Percentiles rank a stretch among this genome's conserved stretches.
Conservation (phyloP, 2,329 filamentous ascomycete species). For the Stemphylium beticola region DNA sequence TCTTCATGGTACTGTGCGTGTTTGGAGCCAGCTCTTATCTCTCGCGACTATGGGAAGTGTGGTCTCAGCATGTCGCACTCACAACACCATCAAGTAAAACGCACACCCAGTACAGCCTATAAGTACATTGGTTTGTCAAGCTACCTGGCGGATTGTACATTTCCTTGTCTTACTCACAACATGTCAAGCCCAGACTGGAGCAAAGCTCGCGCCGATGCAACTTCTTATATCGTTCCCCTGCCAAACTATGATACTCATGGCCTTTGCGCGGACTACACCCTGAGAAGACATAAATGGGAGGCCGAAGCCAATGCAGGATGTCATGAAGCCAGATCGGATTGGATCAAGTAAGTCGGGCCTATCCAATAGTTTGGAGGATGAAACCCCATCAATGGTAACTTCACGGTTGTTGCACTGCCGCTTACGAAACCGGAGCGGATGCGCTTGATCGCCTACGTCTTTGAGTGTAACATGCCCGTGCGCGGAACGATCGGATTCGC, state of each 20-base stretch:
- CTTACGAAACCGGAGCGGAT: background rate
- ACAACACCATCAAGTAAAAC: no score
- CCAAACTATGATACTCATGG: background rate
- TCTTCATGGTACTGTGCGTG: no score
- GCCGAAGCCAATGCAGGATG: background rate
- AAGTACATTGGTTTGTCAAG: background rate
- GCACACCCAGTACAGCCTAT: no score
- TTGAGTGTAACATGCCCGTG: slow-evolving; percentile 4
- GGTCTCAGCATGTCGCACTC: no score
- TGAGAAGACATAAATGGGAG: background rate
- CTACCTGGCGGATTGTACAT: background rate
- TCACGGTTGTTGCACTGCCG: background rate
- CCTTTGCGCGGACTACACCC: background rate
- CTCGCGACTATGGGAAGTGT: no score
- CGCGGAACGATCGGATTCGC: no score
- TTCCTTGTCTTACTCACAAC: background rate
- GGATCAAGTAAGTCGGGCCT: slow-evolving; percentile 2
- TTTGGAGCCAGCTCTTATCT: no score
- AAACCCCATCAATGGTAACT: slow-evolving; percentile 3
- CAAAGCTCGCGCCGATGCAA: background rate
- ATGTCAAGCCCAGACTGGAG: background rate
- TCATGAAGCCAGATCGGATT: background rate
- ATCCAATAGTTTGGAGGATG: background rate
- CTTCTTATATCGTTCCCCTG: background rate
- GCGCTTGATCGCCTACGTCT: background rate